These are phyloP conservation scores for Pythium vanterpoolii DNA, from an alignment of 352 stramenopile species.

Conservation along the genomic window DNA sequence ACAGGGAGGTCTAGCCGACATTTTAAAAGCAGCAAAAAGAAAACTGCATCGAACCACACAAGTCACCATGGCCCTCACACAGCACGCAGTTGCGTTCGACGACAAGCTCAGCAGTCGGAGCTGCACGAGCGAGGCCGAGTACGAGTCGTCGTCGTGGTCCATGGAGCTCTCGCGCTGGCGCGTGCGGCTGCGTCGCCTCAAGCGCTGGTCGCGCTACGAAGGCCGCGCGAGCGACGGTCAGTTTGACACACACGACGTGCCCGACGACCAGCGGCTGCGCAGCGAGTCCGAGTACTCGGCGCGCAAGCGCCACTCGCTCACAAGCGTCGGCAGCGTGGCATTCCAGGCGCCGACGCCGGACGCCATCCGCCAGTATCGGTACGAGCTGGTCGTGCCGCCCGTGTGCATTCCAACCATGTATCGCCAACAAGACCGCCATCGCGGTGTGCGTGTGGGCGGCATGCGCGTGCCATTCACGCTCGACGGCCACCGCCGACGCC, in stretches of 20 bases:
- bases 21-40: neutral
- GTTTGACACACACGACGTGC: conserved; percentile 18
- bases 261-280: conserved; percentile 4
- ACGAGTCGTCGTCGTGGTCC: conserved; percentile 19
- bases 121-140: neutral
- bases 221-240: conserved; percentile 24
- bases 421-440: conserved; percentile 18
- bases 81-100: conserved; percentile 1
- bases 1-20: too few relatives aligned
- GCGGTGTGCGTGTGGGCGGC: conserved; percentile 25
- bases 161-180: conserved; percentile 26
- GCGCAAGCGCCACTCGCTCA: conserved; percentile 16
- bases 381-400: conserved; percentile 25
- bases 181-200: conserved; percentile 21
- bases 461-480: conserved; percentile 27
- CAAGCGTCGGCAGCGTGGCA: conserved; percentile 5
- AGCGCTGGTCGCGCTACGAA: conserved; percentile 22
- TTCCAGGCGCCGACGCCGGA: neutral
- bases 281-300: neutral
- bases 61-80: conserved; percentile 1
- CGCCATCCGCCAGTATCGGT: neutral
- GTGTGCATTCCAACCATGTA: conserved; percentile 29
- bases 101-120: neutral
- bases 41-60: neutral
- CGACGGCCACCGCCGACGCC: conserved; percentile 22